Evolutionary conservation across 176 grass and related monocot genomes (phyloP).

Genomic region (Hsuehochloa calcarea): DNA sequence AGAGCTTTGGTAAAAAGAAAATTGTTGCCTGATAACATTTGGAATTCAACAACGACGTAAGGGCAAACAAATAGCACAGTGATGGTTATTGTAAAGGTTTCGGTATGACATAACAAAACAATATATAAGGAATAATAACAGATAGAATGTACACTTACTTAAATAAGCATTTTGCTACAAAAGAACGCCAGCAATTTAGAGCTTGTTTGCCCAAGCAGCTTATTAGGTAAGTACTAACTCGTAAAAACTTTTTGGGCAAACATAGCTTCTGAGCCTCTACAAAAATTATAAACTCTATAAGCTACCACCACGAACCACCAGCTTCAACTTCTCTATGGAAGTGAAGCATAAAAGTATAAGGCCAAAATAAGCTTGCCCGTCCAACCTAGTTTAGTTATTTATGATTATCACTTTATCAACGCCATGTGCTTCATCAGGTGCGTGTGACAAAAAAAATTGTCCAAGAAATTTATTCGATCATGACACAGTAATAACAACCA

Average conservation of each 20-base stretch:
- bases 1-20: conserved; percentile 25
- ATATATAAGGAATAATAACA: neutral
- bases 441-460: neutral
- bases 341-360: neutral
- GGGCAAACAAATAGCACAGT: neutral
- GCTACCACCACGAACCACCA: neutral
- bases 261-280: neutral
- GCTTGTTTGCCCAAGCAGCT: neutral
- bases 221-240: neutral
- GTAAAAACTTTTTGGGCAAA: neutral
- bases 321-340: neutral
- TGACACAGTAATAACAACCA: neutral
- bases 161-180: neutral
- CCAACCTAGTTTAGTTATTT: neutral
- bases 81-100: neutral
- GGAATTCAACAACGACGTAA: neutral
- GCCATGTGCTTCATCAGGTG: neutral
- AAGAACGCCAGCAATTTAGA: neutral
- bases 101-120: neutral
- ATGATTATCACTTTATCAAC: neutral
- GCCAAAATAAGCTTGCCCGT: neutral
- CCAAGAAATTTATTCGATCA: neutral
- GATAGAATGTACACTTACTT: conserved; percentile 9
- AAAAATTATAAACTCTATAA: conserved; percentile 17
- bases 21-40: neutral